phyloP scores from a whole-genome alignment of 306 rosid species.

The Acacia crassicarpa region DNA sequence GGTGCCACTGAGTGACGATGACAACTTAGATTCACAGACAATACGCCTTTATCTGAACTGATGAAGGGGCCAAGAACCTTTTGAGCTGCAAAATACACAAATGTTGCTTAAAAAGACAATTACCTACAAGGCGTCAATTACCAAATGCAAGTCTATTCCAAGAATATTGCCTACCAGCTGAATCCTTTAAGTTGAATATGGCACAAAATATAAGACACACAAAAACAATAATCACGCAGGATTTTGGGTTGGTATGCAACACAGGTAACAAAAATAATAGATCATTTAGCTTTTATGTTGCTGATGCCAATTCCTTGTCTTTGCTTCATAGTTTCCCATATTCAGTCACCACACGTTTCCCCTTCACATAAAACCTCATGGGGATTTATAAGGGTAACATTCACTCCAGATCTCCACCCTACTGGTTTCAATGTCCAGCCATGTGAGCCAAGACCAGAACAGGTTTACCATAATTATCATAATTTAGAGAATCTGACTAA shows the following conservation, averaged over 20 bases:
- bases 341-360: slow-evolving; percentile 4
- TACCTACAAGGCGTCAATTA: slow-evolving; percentile 13
- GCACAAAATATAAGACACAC: background rate
- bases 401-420: background rate
- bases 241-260: background rate
- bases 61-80: slow-evolving; percentile 39
- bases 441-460: slow-evolving; percentile 6
- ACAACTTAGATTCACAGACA: slow-evolving; percentile 33
- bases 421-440: slow-evolving; percentile 1
- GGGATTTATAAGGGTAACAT: slow-evolving; percentile 24
- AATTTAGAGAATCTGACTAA: background rate
- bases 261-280: background rate
- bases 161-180: slow-evolving; percentile 1
- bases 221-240: background rate
- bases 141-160: slow-evolving; percentile 20
- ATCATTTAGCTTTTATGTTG: slow-evolving; percentile 6
- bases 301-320: background rate
- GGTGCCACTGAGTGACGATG: slow-evolving; percentile 31
- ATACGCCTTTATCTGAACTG: slow-evolving; percentile 31
- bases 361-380: slow-evolving; percentile 10
- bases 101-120: slow-evolving; percentile 23
- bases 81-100: slow-evolving; percentile 60
- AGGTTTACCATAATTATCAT: slow-evolving; percentile 2
- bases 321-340: slow-evolving; percentile 6
- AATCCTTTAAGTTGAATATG: slow-evolving; percentile 18